Evolutionary conservation across 306 rosid species (phyloP).

Genomic region (Gastrolobium bilobum): DNA sequence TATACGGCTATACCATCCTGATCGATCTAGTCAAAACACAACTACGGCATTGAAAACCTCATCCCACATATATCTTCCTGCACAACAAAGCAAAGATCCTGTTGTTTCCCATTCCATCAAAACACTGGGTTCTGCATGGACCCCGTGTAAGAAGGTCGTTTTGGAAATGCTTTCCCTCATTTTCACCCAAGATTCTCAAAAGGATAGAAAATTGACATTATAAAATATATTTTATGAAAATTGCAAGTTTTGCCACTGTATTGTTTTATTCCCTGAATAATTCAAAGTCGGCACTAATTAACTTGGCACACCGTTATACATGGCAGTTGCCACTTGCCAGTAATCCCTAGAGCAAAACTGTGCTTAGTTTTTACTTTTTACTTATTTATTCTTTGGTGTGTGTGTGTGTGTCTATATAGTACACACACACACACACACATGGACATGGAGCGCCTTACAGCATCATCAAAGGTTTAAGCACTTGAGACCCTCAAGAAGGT

Average conservation of each 20-base stretch:
- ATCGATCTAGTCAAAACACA: too few species aligned
- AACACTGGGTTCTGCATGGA: constrained; percentile 1
- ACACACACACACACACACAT: neutral
- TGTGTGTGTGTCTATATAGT: neutral
- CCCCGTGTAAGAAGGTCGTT: constrained; percentile 18
- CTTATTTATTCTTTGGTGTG: neutral
- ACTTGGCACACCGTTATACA: neutral
- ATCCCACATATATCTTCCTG: too few species aligned
- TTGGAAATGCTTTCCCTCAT: neutral
- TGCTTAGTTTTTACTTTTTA: constrained; percentile 2
- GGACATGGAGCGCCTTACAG: too few species aligned
- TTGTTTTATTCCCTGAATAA: constrained; percentile 1
- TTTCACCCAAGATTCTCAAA: neutral
- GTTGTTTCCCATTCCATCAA: too few species aligned
- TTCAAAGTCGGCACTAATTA: neutral
- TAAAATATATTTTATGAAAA: neutral
- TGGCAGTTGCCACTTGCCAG: neutral
- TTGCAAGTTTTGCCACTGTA: neutral
- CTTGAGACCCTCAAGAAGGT: too few species aligned
- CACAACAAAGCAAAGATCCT: too few species aligned
- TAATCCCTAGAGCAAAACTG: neutral
- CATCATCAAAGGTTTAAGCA: too few species aligned
- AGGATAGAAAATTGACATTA: neutral
- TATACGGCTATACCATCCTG: too few species aligned
- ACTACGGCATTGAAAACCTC: too few species aligned